phyloP scores from a whole-genome alignment of 140 eudicot species.

The Oenanthe javanica region DNA sequence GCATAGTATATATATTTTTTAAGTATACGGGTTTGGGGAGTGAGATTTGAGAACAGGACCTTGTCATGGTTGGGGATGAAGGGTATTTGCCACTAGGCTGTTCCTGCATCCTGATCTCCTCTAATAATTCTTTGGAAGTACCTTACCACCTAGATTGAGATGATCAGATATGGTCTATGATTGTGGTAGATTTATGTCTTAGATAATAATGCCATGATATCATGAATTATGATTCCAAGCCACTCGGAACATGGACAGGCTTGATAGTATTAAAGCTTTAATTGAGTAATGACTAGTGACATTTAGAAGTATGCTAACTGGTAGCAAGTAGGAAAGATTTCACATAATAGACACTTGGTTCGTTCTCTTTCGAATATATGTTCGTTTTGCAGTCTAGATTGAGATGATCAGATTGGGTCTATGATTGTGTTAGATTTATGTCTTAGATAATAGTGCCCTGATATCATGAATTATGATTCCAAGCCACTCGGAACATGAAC shows the following conservation, averaged over 20 bases:
- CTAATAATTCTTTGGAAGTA: not conserved
- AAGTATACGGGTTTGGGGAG: not conserved
- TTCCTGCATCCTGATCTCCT: not conserved
- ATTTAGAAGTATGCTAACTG: not conserved
- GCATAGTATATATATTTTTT: not conserved
- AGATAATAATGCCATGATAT: not conserved
- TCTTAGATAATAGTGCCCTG: not conserved
- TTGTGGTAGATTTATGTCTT: not conserved
- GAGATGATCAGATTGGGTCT: not conserved
- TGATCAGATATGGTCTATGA: not conserved
- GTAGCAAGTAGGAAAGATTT: not conserved
- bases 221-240: not conserved
- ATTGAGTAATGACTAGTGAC: not conserved
- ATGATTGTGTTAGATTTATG: not conserved
- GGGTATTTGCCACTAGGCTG: not conserved
- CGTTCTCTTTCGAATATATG: not conserved
- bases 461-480: not conserved
- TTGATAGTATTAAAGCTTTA: not conserved
- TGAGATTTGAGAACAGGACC: not conserved
- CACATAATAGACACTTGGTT: not conserved
- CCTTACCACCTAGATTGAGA: not conserved
- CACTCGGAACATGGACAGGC: not conserved
- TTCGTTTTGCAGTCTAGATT: not conserved
- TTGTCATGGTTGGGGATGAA: not conserved
- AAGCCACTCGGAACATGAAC: not conserved